Evolutionary conservation across 192 early-diverging fungal species (phyloP), one percentile per base, ranked within the genome.

Genomic region (Mortierella hygrophila): DNA sequence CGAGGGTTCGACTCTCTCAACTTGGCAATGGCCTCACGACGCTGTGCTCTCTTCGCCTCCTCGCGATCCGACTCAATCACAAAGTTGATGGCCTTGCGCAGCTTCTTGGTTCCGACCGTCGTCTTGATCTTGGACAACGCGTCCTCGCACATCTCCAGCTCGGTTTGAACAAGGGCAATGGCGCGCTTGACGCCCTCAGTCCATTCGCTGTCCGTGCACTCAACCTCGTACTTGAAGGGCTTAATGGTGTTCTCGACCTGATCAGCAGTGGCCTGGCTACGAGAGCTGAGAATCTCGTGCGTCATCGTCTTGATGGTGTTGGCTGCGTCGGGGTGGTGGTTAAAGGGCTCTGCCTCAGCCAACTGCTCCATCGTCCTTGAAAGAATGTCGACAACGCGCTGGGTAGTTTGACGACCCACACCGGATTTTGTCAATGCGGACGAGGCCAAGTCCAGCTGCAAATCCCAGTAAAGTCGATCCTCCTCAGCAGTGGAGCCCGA

Each of bases 191-290:
- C 93, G 18, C 96, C 98, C 75, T 98, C 97, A 26, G 89, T 88
- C 98, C 98, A 99, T 88, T 99, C 98, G 72, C 93, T 90, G 37
- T 97, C 96, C 29, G 95, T 94, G 47, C 95, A 93, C 82, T 99
- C 98, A 16, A 99, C 96, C 89, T 99, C 98, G 79, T 97, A 98
- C 90, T 99, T 99, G 92, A 96, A 98, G 21, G 98, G 98, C 88
- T 99, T 99, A 89, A 99, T 97, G 3, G 97, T 98, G 90, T 99
- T 99, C 79, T 99, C 98, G 11, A 99, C 98, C 89, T 99, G 98
- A 83, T 99, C 98, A 15, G 97, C 93, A 9, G 98, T 96, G 6
- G 96, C 91, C 49, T 96, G 94, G 90, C 96, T 97, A 72, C 98
- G 97, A 75, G 88, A 91, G 37, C 96, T 93, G 77, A 99, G 77